Conservation (phyloP, 148 eudicot genomes). For the Nepenthes mirabilis region DNA sequence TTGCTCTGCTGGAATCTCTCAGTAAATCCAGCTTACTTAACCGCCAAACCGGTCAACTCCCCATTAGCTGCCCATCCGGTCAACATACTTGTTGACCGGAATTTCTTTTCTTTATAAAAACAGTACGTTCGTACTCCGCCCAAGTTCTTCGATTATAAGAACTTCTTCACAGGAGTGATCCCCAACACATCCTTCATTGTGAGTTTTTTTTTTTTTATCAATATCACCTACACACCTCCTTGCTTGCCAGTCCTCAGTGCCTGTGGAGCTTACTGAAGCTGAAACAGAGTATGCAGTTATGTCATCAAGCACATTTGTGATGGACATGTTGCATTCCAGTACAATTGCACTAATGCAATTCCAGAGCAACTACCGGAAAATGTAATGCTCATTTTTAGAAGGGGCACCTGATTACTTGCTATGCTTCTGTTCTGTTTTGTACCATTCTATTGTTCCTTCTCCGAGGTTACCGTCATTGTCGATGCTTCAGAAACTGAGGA, state of each 20-base stretch:
- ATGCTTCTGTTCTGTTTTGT: background rate
- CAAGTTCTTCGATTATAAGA: too few species aligned
- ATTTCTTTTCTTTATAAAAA: too few species aligned
- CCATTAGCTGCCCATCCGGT: too few species aligned
- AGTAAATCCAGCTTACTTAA: too few species aligned
- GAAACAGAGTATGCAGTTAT: slow-evolving; percentile 95
- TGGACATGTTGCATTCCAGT: slow-evolving; percentile 83
- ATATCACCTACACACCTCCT: slow-evolving; percentile 2
- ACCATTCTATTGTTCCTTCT: slow-evolving; percentile 2
- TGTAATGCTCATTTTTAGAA: slow-evolving; percentile 25
- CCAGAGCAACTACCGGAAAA: slow-evolving; percentile 90
- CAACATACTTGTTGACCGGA: too few species aligned
- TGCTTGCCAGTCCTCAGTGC: slow-evolving; percentile 63
- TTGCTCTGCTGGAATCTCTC: too few species aligned
- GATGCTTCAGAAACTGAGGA: slow-evolving; percentile 98
- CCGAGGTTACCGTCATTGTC: slow-evolving; percentile 77
- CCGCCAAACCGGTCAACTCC: too few species aligned
- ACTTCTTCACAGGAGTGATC: too few species aligned
- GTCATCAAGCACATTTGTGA: slow-evolving; percentile 84
- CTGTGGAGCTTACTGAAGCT: slow-evolving; percentile 93
- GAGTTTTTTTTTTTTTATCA: background rate
- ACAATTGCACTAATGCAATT: slow-evolving; percentile 94
- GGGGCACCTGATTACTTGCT: background rate
- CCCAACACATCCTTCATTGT: background rate
- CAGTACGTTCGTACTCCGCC: too few species aligned